Evolutionary conservation across 441 rosid species (phyloP).

Genomic region (Syzygium malaccense): DNA sequence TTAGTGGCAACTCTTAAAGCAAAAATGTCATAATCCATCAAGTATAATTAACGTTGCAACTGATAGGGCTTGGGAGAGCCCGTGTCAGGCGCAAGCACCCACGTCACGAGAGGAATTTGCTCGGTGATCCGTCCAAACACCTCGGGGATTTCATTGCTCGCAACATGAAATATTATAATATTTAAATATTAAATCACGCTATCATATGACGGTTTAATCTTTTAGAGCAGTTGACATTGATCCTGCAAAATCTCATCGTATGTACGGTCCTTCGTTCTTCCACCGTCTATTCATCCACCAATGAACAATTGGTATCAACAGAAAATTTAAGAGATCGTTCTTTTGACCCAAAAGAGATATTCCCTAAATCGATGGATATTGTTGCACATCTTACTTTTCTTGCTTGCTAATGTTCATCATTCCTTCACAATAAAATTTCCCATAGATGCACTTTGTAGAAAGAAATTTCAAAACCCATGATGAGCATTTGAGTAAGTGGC

Average conservation of each 20-base stretch:
- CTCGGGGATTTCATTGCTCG: not conserved
- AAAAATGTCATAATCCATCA: too few relatives aligned
- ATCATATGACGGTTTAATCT: not conserved
- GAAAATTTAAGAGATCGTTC: fast-evolving
- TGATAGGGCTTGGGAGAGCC: too few relatives aligned
- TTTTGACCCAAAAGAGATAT: too few relatives aligned
- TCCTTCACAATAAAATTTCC: not conserved
- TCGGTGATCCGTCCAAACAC: fast-evolving
- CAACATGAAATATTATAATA: fast-evolving
- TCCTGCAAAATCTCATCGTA: not conserved
- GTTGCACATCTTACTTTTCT: too few relatives aligned
- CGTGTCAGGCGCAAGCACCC: too few relatives aligned
- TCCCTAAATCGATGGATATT: too few relatives aligned
- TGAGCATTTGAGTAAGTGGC: too few relatives aligned
- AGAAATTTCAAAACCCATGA: too few relatives aligned
- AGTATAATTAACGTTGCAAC: too few relatives aligned
- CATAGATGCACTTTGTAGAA: too few relatives aligned
- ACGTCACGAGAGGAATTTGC: too few relatives aligned
- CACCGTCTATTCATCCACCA: not conserved
- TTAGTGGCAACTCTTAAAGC: too few relatives aligned
- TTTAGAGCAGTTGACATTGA: fast-evolving
- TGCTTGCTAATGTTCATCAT: not conserved
- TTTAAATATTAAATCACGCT: fast-evolving
- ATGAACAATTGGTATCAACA: not conserved
- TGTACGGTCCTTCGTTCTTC: fast-evolving